Evolutionary conservation across 1,139 yeast genomes (phyloP).

Genomic region (Saccharomyces hybrid): DNA sequence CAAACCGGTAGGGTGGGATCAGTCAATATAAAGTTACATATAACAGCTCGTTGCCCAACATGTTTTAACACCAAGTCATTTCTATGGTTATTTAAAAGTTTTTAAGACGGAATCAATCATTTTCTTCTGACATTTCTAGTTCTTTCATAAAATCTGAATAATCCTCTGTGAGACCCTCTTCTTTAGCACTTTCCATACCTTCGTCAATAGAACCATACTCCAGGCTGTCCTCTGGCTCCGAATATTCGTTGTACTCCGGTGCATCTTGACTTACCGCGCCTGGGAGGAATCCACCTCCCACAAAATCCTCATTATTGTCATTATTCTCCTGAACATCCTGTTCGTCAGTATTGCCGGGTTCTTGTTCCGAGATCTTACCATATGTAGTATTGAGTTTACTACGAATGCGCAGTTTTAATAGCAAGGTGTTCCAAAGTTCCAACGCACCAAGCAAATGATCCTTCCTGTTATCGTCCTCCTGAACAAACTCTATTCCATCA

Average conservation of each 20-base stretch:
- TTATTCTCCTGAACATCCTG: slow-evolving; percentile 9
- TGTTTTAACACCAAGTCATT: background rate
- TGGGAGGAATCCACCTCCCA: slow-evolving; percentile 22
- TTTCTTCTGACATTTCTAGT: slow-evolving; percentile 9
- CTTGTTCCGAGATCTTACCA: slow-evolving; percentile 38
- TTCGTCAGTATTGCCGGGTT: slow-evolving; percentile 8
- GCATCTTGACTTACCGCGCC: background rate
- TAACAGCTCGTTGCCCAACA: background rate
- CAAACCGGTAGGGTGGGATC: background rate
- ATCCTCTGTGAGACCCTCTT: slow-evolving; percentile 13
- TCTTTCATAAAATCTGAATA: slow-evolving; percentile 25
- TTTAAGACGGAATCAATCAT: background rate
- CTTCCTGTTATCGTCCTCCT: slow-evolving; percentile 43
- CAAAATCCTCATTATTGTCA: slow-evolving; percentile 10
- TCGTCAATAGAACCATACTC: background rate
- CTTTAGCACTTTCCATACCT: background rate
- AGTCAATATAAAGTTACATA: background rate
- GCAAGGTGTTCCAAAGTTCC: slow-evolving; percentile 63
- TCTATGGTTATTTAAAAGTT: background rate
- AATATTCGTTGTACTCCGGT: background rate
- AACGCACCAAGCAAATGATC: slow-evolving; percentile 48
- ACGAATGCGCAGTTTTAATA: slow-evolving; percentile 64
- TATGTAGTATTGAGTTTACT: slow-evolving; percentile 58
- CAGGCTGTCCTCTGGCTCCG: background rate
- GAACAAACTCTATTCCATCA: slow-evolving; percentile 44